A percentile compares a stretch with the other conserved stretches of the same genome.
Conservation (phyloP, 2,329 filamentous ascomycete species). For the Paramyrothecium sp. region DNA sequence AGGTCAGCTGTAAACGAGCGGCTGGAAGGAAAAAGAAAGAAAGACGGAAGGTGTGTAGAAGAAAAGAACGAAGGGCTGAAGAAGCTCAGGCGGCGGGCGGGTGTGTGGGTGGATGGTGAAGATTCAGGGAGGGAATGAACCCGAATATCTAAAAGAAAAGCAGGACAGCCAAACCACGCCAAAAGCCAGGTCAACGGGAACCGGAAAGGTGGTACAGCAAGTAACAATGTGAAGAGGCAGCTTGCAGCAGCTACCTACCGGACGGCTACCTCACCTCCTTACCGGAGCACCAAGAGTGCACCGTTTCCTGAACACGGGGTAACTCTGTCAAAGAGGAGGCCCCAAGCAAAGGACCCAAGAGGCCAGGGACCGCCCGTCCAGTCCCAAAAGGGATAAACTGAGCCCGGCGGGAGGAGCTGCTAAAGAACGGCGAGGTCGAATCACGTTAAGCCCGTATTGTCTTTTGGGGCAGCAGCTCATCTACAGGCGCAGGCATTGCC, state of each 20-base stretch:
- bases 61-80: slow-evolving; percentile 4
- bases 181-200: neutral
- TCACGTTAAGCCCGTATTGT: too few species aligned
- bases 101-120: too few species aligned
- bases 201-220: too few species aligned
- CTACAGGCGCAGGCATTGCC: too few species aligned
- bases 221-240: too few species aligned
- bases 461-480: too few species aligned
- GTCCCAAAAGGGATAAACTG: neutral
- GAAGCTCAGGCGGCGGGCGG: neutral
- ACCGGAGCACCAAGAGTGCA: too few species aligned
- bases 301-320: neutral
- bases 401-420: neutral
- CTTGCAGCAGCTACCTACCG: too few species aligned
- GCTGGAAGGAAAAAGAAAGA: slow-evolving; percentile 1
- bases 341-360: too few species aligned
- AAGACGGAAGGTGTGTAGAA: slow-evolving; percentile 6
- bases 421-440: neutral
- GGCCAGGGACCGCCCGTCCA: too few species aligned
- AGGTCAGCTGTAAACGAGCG: neutral
- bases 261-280: too few species aligned
- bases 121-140: too few species aligned
- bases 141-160: neutral
- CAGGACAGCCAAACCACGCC: neutral
- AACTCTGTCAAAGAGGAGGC: neutral